Conservation (phyloP, 352 stramenopile species). For the Vaucheria bursata region DNA sequence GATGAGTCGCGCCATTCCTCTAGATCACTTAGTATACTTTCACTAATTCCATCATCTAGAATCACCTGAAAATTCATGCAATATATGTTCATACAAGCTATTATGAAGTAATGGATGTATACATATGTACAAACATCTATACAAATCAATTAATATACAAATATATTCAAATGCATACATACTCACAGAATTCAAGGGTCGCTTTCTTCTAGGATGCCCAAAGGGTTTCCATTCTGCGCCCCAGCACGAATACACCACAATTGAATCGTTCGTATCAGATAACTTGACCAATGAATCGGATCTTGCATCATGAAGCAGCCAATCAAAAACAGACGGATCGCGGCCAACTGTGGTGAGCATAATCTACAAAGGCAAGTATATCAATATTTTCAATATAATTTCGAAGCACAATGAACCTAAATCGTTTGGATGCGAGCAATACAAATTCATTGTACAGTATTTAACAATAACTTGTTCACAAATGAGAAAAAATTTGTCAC, state of each 20-base stretch:
- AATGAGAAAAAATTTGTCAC: neutral
- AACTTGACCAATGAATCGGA: neutral
- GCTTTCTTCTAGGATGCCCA: conserved; percentile 8
- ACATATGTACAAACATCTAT: too few relatives aligned
- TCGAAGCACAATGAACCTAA: too few relatives aligned
- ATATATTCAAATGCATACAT: too few relatives aligned
- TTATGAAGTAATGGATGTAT: too few relatives aligned
- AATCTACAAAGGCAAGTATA: too few relatives aligned
- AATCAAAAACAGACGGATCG: conserved; percentile 5
- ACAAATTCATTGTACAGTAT: neutral
- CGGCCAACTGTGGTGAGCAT: conserved; percentile 7
- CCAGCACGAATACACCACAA: neutral
- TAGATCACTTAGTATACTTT: conserved; percentile 5
- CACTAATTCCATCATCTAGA: conserved; percentile 9
- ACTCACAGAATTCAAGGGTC: neutral
- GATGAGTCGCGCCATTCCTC: conserved; percentile 1
- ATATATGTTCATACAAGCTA: neutral
- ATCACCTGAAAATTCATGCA: neutral
- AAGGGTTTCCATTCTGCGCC: conserved; percentile 8
- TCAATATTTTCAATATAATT: too few relatives aligned
- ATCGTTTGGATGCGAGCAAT: too few relatives aligned
- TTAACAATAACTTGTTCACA: neutral
- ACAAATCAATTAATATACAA: too few relatives aligned
- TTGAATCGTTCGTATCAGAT: neutral
- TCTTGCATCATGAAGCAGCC: neutral